phyloP scores from a whole-genome alignment of 2,329 filamentous ascomycete species.

The Coleophoma cylindrospora region DNA sequence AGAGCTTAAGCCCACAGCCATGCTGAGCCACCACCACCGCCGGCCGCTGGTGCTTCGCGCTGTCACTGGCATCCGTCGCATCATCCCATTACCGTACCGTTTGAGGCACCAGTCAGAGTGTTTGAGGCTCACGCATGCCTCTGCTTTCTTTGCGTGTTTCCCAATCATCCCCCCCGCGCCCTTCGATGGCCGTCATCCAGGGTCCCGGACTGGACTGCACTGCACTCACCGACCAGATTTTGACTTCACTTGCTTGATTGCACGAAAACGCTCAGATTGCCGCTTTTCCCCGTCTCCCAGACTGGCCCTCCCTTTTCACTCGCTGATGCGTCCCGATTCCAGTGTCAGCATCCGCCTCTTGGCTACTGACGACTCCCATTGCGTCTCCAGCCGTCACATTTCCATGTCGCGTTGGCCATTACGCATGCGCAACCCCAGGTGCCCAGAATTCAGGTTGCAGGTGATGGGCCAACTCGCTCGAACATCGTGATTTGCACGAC shows the following conservation, averaged over 20 bases:
- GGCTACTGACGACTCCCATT: constrained; percentile 1
- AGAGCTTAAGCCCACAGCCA: too few relatives aligned
- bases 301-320: background rate
- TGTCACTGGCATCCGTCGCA: too few relatives aligned
- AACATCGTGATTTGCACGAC: too few relatives aligned
- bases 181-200: background rate
- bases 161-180: background rate
- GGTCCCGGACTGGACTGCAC: background rate
- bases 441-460: too few relatives aligned
- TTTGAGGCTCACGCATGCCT: background rate
- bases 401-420: background rate
- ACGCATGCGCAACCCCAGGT: too few relatives aligned
- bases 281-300: background rate
- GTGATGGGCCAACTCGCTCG: too few relatives aligned
- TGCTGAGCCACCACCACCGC: too few relatives aligned
- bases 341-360: background rate
- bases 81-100: background rate
- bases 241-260: background rate
- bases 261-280: background rate
- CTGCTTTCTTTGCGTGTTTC: background rate
- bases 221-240: too few relatives aligned
- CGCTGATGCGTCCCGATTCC: too few relatives aligned
- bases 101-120: background rate
- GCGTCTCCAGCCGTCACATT: background rate
- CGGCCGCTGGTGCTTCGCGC: too few relatives aligned